Base-by-base conservation (phyloP, 805 yeast genomes). In the Yarrowia bubula region DNA sequence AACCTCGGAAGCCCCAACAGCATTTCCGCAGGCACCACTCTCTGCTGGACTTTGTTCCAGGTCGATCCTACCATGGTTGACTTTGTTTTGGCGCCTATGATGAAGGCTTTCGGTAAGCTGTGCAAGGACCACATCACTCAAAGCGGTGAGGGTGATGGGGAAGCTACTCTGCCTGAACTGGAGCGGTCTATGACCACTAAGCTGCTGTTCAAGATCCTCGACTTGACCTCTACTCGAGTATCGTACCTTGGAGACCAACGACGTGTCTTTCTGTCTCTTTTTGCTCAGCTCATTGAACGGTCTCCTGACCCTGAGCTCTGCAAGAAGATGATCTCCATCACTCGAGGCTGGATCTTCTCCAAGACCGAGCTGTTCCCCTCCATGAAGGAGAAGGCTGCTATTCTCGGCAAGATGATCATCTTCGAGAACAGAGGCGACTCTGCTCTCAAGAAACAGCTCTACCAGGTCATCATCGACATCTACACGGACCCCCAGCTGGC, bases 381-480 rank as follows among this genome's bases (percentile, higher is more conserved):
- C 0, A 86, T 89, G 2, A 96, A 95, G 73, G 99, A 95, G 72
- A 95, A 95, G 74, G 97, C 98, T 0, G 98, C 96, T 0, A 87
- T 95, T 44, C 79, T 95, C 66, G 84, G 92, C 13, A 95, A 95
- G 76, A 92, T 96, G 97, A 84, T 93, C 83, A 89, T 90, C 0
- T 92, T 91, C 73, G 98, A 93, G 72, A 81, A 87, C 48, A 82
- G 96, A 68, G 96, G 96, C 3, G 97, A 93, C 72, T 83, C 90
- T 8, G 84, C 89, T 0, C 75, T 86, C 18, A 86, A 96, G 0
- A 86, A 86, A 68, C 86, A 88, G 66, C 93, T 90, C 73, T 93
- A 92, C 71, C 88, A 86, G 70, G 89, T 95, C 32, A 88, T 96
- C 68, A 86, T 92, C 35, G 96, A 89, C 69, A 86, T 95, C 28